Percentiles rank a stretch among this genome's conserved stretches.
These are phyloP conservation scores for Claviceps paspali DNA, from an alignment of 2,329 filamentous ascomycete genomes.

Conservation along the genomic window DNA sequence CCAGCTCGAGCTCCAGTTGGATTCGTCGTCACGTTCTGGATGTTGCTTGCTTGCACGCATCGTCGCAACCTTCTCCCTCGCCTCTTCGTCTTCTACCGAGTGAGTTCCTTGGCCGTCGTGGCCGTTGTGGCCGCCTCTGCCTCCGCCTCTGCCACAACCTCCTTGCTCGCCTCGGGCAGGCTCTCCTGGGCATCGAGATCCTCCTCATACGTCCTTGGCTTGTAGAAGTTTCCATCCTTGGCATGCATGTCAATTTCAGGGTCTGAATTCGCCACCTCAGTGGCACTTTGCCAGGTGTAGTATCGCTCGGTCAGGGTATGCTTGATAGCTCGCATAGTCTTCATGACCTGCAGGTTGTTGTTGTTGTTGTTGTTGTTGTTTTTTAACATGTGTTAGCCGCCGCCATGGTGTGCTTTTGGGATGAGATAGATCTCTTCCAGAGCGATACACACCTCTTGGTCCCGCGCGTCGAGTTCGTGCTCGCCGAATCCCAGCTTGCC, in stretches of 20 bases:
- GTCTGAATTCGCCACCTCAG: conserved; percentile 48
- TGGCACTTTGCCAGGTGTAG: conserved; percentile 74
- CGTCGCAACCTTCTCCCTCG: too few relatives aligned
- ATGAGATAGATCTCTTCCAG: too few relatives aligned
- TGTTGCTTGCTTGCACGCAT: too few relatives aligned
- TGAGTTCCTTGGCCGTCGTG: conserved; percentile 6
- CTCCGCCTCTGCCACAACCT: conserved; percentile 6
- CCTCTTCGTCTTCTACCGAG: conserved; percentile 1
- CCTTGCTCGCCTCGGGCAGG: conserved; percentile 12
- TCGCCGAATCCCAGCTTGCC: conserved; percentile 60
- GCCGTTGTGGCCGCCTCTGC: too few relatives aligned
- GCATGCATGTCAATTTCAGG: conserved; percentile 46
- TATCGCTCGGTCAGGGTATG: conserved; percentile 75
- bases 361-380: too few relatives aligned
- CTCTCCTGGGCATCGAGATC: conserved; percentile 12
- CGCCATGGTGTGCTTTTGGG: too few relatives aligned
- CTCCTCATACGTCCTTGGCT: conserved; percentile 25
- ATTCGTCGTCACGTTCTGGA: too few relatives aligned
- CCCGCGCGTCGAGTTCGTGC: conserved; percentile 47
- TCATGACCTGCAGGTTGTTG: conserved; percentile 49
- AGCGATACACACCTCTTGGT: conserved; percentile 46
- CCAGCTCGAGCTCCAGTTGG: too few relatives aligned
- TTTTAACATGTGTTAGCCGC: too few relatives aligned
- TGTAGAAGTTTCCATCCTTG: conserved; percentile 32
- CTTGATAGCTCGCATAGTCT: conserved; percentile 71